Evolutionary conservation across 1,284 basidiomycete species (phyloP), one percentile per base, ranked within the genome.

Genomic region (Golubevia sp.): DNA sequence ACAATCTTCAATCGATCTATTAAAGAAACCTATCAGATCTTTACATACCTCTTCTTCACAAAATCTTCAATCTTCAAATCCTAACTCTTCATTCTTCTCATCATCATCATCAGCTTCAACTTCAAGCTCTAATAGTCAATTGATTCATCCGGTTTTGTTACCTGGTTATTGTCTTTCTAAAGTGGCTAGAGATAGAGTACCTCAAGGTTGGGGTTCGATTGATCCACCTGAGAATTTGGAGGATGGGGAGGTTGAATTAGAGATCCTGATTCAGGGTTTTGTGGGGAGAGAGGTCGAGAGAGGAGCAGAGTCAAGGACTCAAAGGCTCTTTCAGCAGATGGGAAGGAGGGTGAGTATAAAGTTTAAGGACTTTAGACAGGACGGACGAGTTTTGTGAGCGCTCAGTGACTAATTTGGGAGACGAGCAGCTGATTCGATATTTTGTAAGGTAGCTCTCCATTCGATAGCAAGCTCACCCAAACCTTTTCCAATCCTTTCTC

Each of bases 241-340:
- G 49, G 70, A 73, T 49, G 70, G 68, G 25, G 70, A 73, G 24
- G 61, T 70, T n/a, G 71, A 73, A 48, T 62, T 73, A 27, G 63
- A 68, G 27, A 54, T 73, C 24, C 62, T 55, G 58, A 61, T 52
- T 66, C 64, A 15, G 61, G 64, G 56, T 66, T 66, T 56, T 50
- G 26, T 66, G 61, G 11, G 44, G 49, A n/a, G 61, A 30, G 44
- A 66, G 63, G 61, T 64, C 63, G 30, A 59, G 30, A 24, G 49
- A 44, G 54, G 62, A 61, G 8, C 38, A 51, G 55, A 66, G 63
- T 13, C 60, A 57, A 24, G 61, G 56, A 13, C 62, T 63, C 64
- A 66, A 59, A 48, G 64, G 56, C 20, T 24, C 38, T 52, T 51
- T 58, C 38, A 49, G 34, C 58, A 20, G 58, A 56, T 21, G 53